Evolutionary conservation across 2,329 filamentous ascomycete genomes (phyloP).

Genomic region (Ophiostoma australiae): DNA sequence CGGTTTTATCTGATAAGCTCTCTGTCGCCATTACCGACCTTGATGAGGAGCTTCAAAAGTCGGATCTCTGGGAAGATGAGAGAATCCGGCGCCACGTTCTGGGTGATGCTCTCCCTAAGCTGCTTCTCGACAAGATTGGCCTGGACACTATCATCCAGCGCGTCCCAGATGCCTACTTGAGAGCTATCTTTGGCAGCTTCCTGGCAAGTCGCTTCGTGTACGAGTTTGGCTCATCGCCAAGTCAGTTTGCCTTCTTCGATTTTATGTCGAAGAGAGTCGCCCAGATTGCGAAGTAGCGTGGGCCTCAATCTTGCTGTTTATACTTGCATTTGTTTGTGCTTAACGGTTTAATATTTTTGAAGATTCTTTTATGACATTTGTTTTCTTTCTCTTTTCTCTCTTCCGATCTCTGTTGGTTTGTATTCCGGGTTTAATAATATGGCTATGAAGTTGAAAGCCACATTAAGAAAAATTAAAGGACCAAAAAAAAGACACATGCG

Average conservation of each 20-base stretch:
- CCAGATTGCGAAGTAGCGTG: constrained; percentile 8
- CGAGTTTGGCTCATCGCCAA: constrained; percentile 84
- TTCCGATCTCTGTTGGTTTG: neutral
- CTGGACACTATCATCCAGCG: constrained; percentile 80
- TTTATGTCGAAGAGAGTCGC: constrained; percentile 44
- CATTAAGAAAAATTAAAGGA: neutral
- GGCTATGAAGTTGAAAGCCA: constrained; percentile 24
- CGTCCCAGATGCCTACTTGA: constrained; percentile 86
- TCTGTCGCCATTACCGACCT: constrained; percentile 91
- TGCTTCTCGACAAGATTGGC: constrained; percentile 84
- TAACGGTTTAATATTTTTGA: neutral
- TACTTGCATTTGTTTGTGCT: neutral
- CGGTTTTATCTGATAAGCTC: constrained; percentile 85
- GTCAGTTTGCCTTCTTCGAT: constrained; percentile 97
- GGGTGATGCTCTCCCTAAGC: constrained; percentile 75
- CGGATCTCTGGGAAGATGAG: constrained; percentile 82
- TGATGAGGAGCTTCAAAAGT: constrained; percentile 92
- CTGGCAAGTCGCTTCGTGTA: constrained; percentile 95
- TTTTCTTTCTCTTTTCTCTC: neutral
- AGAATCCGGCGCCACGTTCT: constrained; percentile 73
- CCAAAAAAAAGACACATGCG: neutral
- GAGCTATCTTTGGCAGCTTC: constrained; percentile 93
- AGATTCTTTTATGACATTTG: neutral
- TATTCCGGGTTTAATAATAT: constrained; percentile 40
- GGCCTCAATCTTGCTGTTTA: neutral